Evolutionary conservation across 2,329 filamentous ascomycete species (phyloP), one percentile per base, ranked within the genome.

Genomic region (Cladorrhinum sp.): DNA sequence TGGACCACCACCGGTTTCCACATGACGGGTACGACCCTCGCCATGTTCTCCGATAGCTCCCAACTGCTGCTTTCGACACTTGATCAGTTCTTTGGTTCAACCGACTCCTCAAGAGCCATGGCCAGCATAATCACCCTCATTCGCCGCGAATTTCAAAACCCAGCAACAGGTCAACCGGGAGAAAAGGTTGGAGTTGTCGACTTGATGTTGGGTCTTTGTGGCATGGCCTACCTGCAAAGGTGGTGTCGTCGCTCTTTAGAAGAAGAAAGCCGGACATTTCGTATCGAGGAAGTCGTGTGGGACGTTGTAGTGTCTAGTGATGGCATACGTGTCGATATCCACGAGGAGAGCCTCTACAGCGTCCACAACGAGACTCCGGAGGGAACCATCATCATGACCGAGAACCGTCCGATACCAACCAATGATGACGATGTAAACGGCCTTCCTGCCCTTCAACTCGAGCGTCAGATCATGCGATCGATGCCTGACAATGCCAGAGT

Each of bases 41-140:
- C 80, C 18, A 77, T 80, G 14, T 79, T 79, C 4, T 85, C 83
- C 7, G 80, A 86, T 55, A 71, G 84, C 5, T 84, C 84, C 0
- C 83, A 86, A 62, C 73, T 86, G 30, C 73, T 86, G 0, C 74
- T 89, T 8, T 80, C 80, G 2, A 81, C 82, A 0, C 74, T 89
- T 21, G 86, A 89, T 68, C 82, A 86, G 64, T 81, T 88, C 42
- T 82, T 89, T 26, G 86, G 86, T 14, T 86, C 84, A 2, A 89
- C 86, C n/a, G 86, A 89, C 70, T 87, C 86, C 1, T 88, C 86
- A 1, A 76, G 86, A 46, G 86, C 86, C 10, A 86, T 89, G 61
- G 84, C 86, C 2, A 86, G 85, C 69, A 88, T 89, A 67, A 80
- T 89, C 65, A 83, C 83, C 1, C 74, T 89, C 30, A 81, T 89